Evolutionary conservation across 371 early-diverging fungal species (phyloP), one percentile per base, ranked within the genome.

Genomic region (Blakeslea trispora): DNA sequence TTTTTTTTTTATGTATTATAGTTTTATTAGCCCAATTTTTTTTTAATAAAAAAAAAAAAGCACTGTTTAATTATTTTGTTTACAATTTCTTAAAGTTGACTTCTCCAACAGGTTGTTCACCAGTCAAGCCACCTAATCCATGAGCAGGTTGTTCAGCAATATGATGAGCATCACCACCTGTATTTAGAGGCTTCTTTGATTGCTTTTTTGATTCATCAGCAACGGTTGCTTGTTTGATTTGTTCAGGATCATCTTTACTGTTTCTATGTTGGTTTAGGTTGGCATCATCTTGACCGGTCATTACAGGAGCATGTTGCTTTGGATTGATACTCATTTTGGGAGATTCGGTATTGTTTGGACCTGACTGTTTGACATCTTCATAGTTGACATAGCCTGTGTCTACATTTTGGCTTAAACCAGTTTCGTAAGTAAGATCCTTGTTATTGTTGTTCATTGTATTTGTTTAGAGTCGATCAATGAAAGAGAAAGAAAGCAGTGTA

Each of bases 31-130:
- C n/a, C n/a, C n/a, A n/a, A n/a, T n/a, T n/a, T n/a, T n/a, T n/a
- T n/a, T n/a, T n/a, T n/a, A n/a, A n/a, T n/a, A n/a, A n/a, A n/a
- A n/a, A n/a, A n/a, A n/a, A n/a, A n/a, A n/a, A n/a, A n/a, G n/a
- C n/a, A n/a, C n/a, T n/a, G n/a, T n/a, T n/a, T n/a, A n/a, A 28
- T 28, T 28, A 28, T 28, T 28, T 28, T 37, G 46, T 58, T 58
- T 58, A 68, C 39, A 68, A 39, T 11, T 59, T 49, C 17, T 68
- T 47, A n/a, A 72, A 45, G 45, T 69, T 64, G 31, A 72, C 50
- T 50, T 72, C 66, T 1, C 66, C 69, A 32, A 72, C 72, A 17
- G 69, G 69, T 44, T 72, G 72, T 21, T 65, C 45, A 6, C 69
- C 72, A 31, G 64, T 69, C 3, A 72, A 41, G 1, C 72, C 69